Evolutionary conservation across 768 basidiomycete genomes (phyloP).

Genomic region (Kwoniella bestiolae): DNA sequence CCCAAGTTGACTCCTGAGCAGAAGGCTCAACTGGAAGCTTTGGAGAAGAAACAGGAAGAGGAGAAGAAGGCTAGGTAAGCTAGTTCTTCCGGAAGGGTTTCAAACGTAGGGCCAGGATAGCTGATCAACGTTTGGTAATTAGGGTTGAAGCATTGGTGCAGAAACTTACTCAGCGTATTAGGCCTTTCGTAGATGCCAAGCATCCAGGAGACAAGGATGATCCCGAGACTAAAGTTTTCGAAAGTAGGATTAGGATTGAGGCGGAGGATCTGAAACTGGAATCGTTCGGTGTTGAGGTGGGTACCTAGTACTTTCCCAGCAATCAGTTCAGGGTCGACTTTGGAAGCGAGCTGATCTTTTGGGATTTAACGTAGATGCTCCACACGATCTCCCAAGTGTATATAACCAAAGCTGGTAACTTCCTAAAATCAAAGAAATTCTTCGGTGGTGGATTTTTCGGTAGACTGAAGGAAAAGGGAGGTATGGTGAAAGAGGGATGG

Average conservation of each 20-base stretch:
- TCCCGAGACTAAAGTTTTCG: constrained; percentile 78
- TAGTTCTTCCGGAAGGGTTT: neutral
- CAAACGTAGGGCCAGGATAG: neutral
- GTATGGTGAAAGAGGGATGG: constrained; percentile 94
- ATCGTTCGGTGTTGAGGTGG: constrained; percentile 93
- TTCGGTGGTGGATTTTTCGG: constrained; percentile 93
- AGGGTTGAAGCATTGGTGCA: constrained; percentile 73
- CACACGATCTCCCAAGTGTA: constrained; percentile 92
- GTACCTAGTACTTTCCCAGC: constrained; percentile 32
- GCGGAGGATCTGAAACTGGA: constrained; percentile 95
- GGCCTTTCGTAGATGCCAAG: constrained; percentile 90
- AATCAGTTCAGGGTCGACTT: neutral
- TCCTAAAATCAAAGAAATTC: constrained; percentile 87
- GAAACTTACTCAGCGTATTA: constrained; percentile 80
- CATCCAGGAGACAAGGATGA: constrained; percentile 70
- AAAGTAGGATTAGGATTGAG: constrained; percentile 75
- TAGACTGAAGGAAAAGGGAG: constrained; percentile 88
- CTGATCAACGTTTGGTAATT: constrained; percentile 59
- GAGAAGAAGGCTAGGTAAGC: constrained; percentile 56
- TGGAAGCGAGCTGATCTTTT: neutral
- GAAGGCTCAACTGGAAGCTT: constrained; percentile 75
- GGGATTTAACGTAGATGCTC: constrained; percentile 65
- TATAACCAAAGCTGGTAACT: constrained; percentile 88
- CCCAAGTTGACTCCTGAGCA: constrained; percentile 77
- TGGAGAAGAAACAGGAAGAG: constrained; percentile 79